Percentiles rank a stretch among this genome's conserved stretches.
Evolutionary conservation across 768 basidiomycete species (phyloP).

Genomic region (Suillus variegatus): DNA sequence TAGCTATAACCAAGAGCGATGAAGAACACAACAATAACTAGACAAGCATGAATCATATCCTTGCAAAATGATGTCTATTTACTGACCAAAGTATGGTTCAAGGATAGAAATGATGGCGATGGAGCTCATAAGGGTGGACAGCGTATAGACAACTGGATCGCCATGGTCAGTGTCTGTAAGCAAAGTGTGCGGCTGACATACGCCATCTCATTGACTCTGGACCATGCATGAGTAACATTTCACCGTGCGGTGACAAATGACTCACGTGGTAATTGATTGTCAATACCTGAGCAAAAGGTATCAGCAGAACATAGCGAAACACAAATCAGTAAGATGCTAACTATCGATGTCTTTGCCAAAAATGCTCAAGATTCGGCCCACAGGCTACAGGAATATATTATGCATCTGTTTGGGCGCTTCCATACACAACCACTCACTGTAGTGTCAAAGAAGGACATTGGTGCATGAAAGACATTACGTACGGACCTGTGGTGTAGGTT

Average conservation of each 20-base stretch:
- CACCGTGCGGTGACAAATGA: background rate
- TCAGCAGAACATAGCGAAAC: background rate
- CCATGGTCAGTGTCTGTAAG: conserved; percentile 2
- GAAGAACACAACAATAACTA: conserved; percentile 54
- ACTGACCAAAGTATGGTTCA: conserved; percentile 62
- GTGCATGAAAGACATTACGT: conserved; percentile 62
- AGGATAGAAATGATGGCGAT: conserved; percentile 57
- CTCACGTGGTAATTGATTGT: conserved; percentile 58
- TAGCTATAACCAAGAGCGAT: conserved; percentile 63
- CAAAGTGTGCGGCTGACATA: conserved; percentile 20
- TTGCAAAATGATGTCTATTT: background rate
- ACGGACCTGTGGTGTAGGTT: conserved; percentile 62
- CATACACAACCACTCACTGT: conserved; percentile 38
- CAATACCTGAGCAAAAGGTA: conserved; percentile 34
- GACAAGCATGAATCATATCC: background rate
- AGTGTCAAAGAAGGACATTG: conserved; percentile 78
- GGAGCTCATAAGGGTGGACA: conserved; percentile 53
- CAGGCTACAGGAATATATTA: conserved; percentile 37
- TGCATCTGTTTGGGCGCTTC: background rate
- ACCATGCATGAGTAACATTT: background rate
- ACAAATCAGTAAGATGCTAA: conserved; percentile 22
- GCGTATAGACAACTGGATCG: conserved; percentile 46
- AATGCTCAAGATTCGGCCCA: conserved; percentile 60
- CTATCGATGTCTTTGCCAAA: conserved; percentile 73
- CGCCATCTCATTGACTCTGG: conserved; percentile 59